Evolutionary conservation across 192 early-diverging fungal genomes (phyloP), one percentile per base, ranked within the genome.

Genomic region (Backusella luteola): DNA sequence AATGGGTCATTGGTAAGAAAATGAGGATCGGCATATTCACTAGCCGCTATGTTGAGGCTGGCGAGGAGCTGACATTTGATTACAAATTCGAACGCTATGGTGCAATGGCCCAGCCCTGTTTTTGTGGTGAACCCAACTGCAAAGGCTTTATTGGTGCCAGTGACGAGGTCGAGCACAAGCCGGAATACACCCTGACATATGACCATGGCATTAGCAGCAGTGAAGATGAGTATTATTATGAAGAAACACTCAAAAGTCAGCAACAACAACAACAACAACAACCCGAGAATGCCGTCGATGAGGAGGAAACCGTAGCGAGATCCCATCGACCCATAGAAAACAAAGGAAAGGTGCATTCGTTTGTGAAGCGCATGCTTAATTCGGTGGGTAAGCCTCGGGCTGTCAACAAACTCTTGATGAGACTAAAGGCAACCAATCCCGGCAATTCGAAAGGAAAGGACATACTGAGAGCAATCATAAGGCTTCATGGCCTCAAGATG

Each of bases 21-120:
- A 87, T 94, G 52, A 89, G 98, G 66, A 95, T 99, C 78, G 98
- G 98, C 52, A 97, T 99, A 23, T 99, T 99, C 80, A 90, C 95
- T 67, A 87, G 89, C 63, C 88, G 88, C 59, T 84, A 90, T 26
- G 88, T 99, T 6, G 85, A 85, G 35, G 86, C 85, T 26, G 95
- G 94, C 21, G 91, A 94, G 44, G 98, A 99, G 77, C 78, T 99
- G 49, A 98, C 96, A 0, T 99, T 99, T 85, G 98, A 99, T 81
- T 99, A 99, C 87, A 95, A 97, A 80, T 98, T 99, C 86, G 95
- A 98, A 72, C 89, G 96, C 71, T 96, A 89, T 85, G 94, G 94
- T 88, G 89, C 92, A 9, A 87, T 91, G 42, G 96, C 98, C 1
- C 98, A 99, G 80, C 84, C 87, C 15, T 99, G 98, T 80, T 96